Base-by-base conservation (phyloP, 768 basidiomycete genomes). In the Tulasnella sp. region DNA sequence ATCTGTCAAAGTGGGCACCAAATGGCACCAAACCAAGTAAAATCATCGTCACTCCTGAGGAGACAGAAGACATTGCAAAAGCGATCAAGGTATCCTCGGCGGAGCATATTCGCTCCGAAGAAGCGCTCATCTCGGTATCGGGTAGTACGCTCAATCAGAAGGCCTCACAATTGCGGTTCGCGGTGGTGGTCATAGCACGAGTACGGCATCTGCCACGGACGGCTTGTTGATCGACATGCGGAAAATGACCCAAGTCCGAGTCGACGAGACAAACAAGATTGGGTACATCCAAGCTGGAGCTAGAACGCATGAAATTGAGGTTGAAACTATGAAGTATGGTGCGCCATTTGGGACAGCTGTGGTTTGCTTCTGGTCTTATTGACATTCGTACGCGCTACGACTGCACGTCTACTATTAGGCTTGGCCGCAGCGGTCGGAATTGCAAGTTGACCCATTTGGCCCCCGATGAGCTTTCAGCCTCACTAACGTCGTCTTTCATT, bases 191-290 rank as follows among this genome's bases (percentile, higher is more conserved):
- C 42, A 74, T 36, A 70, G 25, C n/a, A 58, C 37, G 0, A 25
- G 45, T 15, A 29, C 31, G 17, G 73, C 73, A 58, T 76, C 75
- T 19, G 69, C 75, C 3, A 49, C 34, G 5, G 67, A 70, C 34
- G 75, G 37, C 36, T 8, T 76, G 31, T 29, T 76, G 11, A 76
- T 76, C 34, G 75, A 76, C 31, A 38, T 76, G 75, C 38, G 75
- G 19, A 76, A 76, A 7, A 74, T 74, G 73, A 74, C 45, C 58
- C 17, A 15, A 17, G 58, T 77, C 70, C 38, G 76, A 25, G 71
- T 77, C 39, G 76, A 77, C 40, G 36, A 54, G n/a, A 71, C 74
- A 4, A 72, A 71, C 22, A 77, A 72, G 19, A 42, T 77, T 12
- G 76, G 14, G 19, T 77, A 72, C 37, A 31, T 77, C 15, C 42